Evolutionary conservation across 2,329 filamentous ascomycete genomes (phyloP), one percentile per base, ranked within the genome.

Genomic region (Ophiostoma sp.): DNA sequence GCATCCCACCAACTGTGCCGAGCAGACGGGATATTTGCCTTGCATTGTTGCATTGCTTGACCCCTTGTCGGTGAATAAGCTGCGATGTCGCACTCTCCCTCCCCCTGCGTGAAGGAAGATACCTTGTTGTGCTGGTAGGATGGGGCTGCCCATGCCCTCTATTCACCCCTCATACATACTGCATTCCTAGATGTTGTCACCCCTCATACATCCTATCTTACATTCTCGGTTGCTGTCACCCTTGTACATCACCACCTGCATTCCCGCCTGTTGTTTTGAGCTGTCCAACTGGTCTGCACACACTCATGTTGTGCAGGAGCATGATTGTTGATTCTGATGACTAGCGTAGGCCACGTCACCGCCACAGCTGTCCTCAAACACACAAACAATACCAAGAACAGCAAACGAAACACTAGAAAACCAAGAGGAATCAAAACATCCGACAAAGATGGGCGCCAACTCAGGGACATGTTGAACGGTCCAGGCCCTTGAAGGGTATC

Each of bases 401-500:
- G 27, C n/a, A 55, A 55, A 27, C 49, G 49, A 55, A 55, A 27
- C 49, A 52, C 49, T 27, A 36, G 49, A 55, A 11, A 55, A n/a
- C n/a, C 49, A 55, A 55, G 49, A 55, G 11, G 45, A 14, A 18
- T 49, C 5, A 14, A 14, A 38, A n/a, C 11, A 60, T 60, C 55
- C 55, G 5, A 60, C 27, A 49, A 58, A 14, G 27, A 38, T 14
- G n/a, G 27, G 27, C 27, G 52, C 27, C 55, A 38, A 60, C 27
- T 47, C 9, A 55, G 49, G 49, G 49, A 55, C 49, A 55, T 14
- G 45, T 9, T 55, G 27, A 38, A 60, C 27, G 55, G 60, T 44
- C 60, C 60, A 64, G 60, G 36, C 60, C 60, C 60, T 55, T 38
- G 27, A 36, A 7, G 60, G 12, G 60, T 64, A n/a, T 42, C 60